Base-by-base conservation (phyloP, 106 monocot genomes). In the Posidonia australis region DNA sequence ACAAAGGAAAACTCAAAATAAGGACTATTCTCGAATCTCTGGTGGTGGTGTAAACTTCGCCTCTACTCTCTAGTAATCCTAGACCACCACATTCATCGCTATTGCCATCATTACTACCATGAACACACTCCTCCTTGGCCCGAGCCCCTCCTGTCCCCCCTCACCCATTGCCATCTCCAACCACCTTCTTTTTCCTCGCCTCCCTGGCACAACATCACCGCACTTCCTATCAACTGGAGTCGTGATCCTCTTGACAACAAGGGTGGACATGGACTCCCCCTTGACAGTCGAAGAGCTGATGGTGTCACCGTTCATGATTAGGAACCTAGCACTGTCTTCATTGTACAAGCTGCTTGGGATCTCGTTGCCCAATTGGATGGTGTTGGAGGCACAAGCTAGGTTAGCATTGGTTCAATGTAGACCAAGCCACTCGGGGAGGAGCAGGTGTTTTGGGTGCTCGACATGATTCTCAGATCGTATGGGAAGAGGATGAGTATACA, bases 361-460 rank as follows among this genome's bases (percentile, higher is more conserved):
- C 46, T 73, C 74, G n/a, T 17, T 36, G 77, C 94, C n/a, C n/a
- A n/a, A n/a, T n/a, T n/a, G n/a, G n/a, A n/a, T n/a, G n/a, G n/a
- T n/a, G n/a, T n/a, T n/a, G 63, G 94, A 94, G 13, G 94, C 90
- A 19, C 94, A 94, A 74, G 67, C 76, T 20, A 84, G 60, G 77
- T 94, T 44, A 90, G 94, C 79, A 94, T 90, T 2, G 94, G 94
- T 20, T 90, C 94, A 23, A 76, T 74, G 66, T 90, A 90, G 80
- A 94, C 90, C n/a, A 83, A 66, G 72, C 90, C 90, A 32, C 73
- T 90, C 44, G 75, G 67, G 23, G 86, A 90, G 73, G 90, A 89
- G 68, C 84, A 86, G 80, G 82, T 84, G 46, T 63, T 90, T 56
- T 65, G 64, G 46, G 94, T 94, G 22, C 75, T 94, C 36, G 90